Evolutionary conservation across 352 stramenopile species (phyloP), one percentile per base, ranked within the genome.

Genomic region (Globisporangium takayamanum): DNA sequence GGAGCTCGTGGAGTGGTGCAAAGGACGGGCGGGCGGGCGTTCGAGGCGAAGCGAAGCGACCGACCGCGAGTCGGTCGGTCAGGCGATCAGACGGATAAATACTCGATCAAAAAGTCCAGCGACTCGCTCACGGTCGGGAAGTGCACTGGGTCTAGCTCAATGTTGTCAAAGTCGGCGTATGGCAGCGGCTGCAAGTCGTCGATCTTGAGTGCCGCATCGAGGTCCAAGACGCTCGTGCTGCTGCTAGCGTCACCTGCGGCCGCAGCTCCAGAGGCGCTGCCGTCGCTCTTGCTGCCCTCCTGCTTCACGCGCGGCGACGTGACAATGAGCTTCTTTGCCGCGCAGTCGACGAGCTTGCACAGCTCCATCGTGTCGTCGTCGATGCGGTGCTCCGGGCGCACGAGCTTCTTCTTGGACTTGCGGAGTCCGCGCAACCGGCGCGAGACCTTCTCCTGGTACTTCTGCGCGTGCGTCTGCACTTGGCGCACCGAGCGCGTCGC

Each of bases 381-480:
- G 52, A 82, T 83, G 44, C 76, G 73, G 51, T 84, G 73, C 54
- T 82, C 75, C 5, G 74, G 72, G 11, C 74, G 74, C 51, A 80
- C 74, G 11, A 84, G 67, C 65, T 86, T 84, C 62, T 82, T 83
- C 68, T 89, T 89, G 8, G 69, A 81, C 59, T 89, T 89, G 60
- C 76, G 76, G 16, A 89, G 66, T 7, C 79, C 79, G 22, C 79
- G 79, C 51, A 84, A 61, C 16, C 78, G 76, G 16, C 80, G 76
- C 39, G 75, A 78, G 28, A 90, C 70, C 50, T 90, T 90, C 56
- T 90, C 76, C 50, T 88, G 78, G 49, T 87, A 90, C 64, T 90
- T 90, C 30, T 90, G 80, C n/a, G 78, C 78, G 64, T 90, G 80
- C 6, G 78, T 88, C 58, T 90, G 80, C 63, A 87, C 78, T 50